Percentiles rank a stretch among this genome's conserved stretches.
These are phyloP conservation scores for Starmerella stellata DNA, from an alignment of 805 yeast species.

Conservation along the genomic window DNA sequence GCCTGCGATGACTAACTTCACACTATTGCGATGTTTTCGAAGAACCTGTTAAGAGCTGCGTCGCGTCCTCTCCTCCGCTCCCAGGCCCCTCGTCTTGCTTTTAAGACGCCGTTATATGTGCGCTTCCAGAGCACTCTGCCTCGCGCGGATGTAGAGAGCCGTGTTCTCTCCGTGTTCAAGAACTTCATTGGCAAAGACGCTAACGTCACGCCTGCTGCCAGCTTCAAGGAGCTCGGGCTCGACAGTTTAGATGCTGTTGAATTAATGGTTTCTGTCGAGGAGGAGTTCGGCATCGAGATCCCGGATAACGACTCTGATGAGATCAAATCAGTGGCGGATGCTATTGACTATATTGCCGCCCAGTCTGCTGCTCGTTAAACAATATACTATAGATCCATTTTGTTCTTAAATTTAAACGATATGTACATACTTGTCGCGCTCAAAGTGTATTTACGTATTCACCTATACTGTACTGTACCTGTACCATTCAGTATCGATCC, in stretches of 20 bases:
- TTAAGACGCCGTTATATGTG: conserved; percentile 10
- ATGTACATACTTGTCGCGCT: no score
- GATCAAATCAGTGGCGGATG: conserved; percentile 83
- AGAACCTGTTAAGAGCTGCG: conserved; percentile 12
- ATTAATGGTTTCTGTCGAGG: conserved; percentile 90
- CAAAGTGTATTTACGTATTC: no score
- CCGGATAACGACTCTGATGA: conserved; percentile 66
- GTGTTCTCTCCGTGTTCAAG: conserved; percentile 63
- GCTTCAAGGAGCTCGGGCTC: conserved; percentile 50
- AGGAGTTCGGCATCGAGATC: conserved; percentile 42
- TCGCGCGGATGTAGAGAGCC: conserved; percentile 60
- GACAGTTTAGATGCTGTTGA: conserved; percentile 92
- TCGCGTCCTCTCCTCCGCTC: conserved; percentile 2
- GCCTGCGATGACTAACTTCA: not conserved
- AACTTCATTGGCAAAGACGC: conserved; percentile 16
- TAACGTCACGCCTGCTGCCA: conserved; percentile 26
- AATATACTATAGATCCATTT: no score
- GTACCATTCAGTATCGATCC: no score
- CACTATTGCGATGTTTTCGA: conserved; percentile 8
- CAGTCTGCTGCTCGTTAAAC: conserved; percentile 28
- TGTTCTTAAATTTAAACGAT: no score
- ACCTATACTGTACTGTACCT: no score
- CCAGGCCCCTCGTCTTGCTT: conserved; percentile 9
- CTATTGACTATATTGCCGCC: conserved; percentile 65
- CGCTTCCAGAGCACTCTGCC: conserved; percentile 28